Conservation (phyloP, 768 basidiomycete genomes). For the Lyophyllum semitale region DNA sequence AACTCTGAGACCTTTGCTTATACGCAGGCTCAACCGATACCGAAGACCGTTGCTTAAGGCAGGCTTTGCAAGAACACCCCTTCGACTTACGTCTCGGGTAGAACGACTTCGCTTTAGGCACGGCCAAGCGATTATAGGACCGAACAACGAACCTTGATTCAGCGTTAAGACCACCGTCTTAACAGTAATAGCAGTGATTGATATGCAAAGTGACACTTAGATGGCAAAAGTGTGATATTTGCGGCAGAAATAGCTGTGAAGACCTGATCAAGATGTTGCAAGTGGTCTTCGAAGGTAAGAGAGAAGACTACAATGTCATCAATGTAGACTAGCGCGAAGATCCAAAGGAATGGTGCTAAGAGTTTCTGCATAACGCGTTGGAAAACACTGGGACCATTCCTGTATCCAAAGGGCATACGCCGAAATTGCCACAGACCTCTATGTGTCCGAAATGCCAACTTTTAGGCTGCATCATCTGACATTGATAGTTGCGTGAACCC, state of each 20-base stretch:
- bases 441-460: neutral
- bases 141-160: too few relatives aligned
- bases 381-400: neutral
- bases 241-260: slow-evolving; percentile 25
- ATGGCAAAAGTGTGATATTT: slow-evolving; percentile 32
- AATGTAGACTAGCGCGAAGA: too few relatives aligned
- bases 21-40: too few relatives aligned
- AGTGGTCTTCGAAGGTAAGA: slow-evolving; percentile 26
- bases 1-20: slow-evolving; percentile 23
- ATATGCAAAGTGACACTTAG: slow-evolving; percentile 36
- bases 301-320: slow-evolving; percentile 28
- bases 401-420: neutral
- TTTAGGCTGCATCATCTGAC: neutral
- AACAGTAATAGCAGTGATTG: slow-evolving; percentile 33
- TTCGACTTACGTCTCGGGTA: too few relatives aligned
- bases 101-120: too few relatives aligned
- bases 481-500: neutral
- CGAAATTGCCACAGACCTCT: neutral
- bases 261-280: slow-evolving; percentile 29
- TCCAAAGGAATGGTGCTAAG: neutral
- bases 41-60: too few relatives aligned
- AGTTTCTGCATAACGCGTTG: neutral
- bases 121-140: too few relatives aligned
- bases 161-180: too few relatives aligned
- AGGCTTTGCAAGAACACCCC: too few relatives aligned